Evolutionary conservation across 2,329 filamentous ascomycete species (phyloP), one percentile per base, ranked within the genome.

Genomic region (Verticillium nonalfalfae): DNA sequence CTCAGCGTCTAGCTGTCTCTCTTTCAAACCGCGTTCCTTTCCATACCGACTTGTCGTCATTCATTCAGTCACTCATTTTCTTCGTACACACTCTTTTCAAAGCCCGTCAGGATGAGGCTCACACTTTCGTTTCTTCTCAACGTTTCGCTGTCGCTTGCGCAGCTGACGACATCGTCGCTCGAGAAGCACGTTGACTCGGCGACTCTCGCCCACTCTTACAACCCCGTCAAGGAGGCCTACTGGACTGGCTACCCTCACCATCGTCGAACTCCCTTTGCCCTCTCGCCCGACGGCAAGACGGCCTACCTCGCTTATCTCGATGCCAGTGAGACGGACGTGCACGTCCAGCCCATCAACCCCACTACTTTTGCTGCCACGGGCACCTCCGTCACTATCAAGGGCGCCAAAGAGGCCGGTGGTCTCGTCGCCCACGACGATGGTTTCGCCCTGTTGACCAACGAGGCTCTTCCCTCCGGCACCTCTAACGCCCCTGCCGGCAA

Each of bases 261-360:
- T 69, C 81, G 84, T 56, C 80, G 85, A 59, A 87, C 84, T 13
- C 85, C 85, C 6, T 87, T 87, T 64, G 79, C 84, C n/a, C 76
- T 85, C 36, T 86, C 85, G 1, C 84, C 85, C 2, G 79, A 86
- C 69, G 84, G 84, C 63, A 81, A 81, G 62, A 80, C 78, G 4
- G 85, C 82, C 13, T 87, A 84, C 69, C 69, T 87, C 10, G 85
- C 85, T 10, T 87, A 87, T 67, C 80, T 87, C 15, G 84, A 86
- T 67, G 73, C 76, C 33, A 83, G 78, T 56, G 81, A 79, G 56
- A 82, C 77, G 3, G 81, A 78, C 59, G 82, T 87, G 11, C 81
- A 86, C 67, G 73, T 88, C 18, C 84, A 86, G 70, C 76, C 81
- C 54, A 74, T 88, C 21, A 75, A 85, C 65, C 79, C 83, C 2